Evolutionary conservation across 495 filamentous ascomycete species (phyloP), one percentile per base, ranked within the genome.

Genomic region (Evansstolkia leycettana): DNA sequence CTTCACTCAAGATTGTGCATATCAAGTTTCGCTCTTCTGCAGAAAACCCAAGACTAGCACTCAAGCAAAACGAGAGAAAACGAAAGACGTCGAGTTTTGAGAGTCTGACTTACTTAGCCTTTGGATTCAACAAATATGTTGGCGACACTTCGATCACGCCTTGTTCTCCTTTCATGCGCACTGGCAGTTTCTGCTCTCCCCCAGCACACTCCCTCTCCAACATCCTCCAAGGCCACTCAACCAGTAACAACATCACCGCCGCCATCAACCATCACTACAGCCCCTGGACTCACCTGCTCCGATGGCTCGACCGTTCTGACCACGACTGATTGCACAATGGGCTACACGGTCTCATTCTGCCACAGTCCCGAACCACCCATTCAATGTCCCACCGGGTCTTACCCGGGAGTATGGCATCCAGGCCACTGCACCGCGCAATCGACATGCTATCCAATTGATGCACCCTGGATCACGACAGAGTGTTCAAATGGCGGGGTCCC

Each of bases 271-370:
- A 30, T 49, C 6, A 55, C 50, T 16, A 32, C 28, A 17, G 45
- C 35, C 12, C 35, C 44, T n/a, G 12, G 16, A 3, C 45, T 55
- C 7, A 29, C 15, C 9, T 56, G 52, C 32, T 16, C 38, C 0
- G 27, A 45, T 13, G 50, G 48, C 8, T 48, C 51, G 16, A 52
- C 45, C 5, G 17, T 48, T 15, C 15, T 56, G n/a, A 43, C 48
- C 20, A 56, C 52, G 8, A 52, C 42, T 0, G 52, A 53, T 17
- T 56, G 52, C 19, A 54, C 52, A 11, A 28, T 49, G 38, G 52
- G 52, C 5, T 52, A 31, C 11, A 31, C 50, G 8, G 27, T 47
- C 1, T 47, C 45, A 0, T 56, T 45, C 29, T 56, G 53, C 38
- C 30, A 33, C 19, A 47, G 42, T 11, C 34, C 26, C 2, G 20